phyloP scores from a whole-genome alignment of 1,139 yeast genomes.

The Meyerozyma guilliermondii region DNA sequence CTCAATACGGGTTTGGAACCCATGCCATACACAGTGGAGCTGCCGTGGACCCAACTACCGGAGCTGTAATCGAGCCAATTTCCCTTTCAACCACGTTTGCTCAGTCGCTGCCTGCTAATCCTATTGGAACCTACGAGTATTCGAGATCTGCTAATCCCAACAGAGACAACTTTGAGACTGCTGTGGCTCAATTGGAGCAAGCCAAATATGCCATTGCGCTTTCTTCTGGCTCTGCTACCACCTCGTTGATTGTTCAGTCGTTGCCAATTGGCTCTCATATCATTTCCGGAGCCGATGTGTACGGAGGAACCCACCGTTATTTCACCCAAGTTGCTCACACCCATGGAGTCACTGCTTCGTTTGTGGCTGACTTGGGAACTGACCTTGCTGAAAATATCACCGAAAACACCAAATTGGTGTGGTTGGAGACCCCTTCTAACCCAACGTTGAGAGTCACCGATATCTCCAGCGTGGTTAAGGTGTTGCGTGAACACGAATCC shows the following conservation, averaged over 20 bases:
- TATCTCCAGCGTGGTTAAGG: conserved; percentile 53
- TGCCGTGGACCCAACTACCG: conserved; percentile 66
- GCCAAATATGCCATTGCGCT: conserved; percentile 78
- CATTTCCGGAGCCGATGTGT: conserved; percentile 80
- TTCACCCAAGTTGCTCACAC: conserved; percentile 81
- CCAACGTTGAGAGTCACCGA: conserved; percentile 79
- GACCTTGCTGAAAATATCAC: conserved; percentile 56
- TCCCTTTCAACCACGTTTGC: conserved; percentile 85
- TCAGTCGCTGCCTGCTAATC: conserved; percentile 71
- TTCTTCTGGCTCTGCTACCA: conserved; percentile 83
- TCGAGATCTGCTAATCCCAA: conserved; percentile 87
- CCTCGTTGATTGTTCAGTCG: conserved; percentile 73
- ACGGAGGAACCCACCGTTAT: conserved; percentile 91
- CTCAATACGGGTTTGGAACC: conserved; percentile 57
- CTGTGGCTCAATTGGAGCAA: conserved; percentile 74
- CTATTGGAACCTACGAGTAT: conserved; percentile 78
- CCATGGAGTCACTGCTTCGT: conserved; percentile 69
- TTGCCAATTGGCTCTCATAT: conserved; percentile 72
- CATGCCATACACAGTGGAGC: conserved; percentile 85
- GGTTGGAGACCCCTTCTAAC: conserved; percentile 90
- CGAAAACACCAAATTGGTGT: conserved; percentile 67
- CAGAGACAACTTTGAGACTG: conserved; percentile 76
- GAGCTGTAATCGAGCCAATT: conserved; percentile 85
- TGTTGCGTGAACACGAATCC: conserved; percentile 44
- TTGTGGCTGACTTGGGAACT: conserved; percentile 58